Evolutionary conservation across 139 green algal species (phyloP).

Genomic region (Auxenochlorella pyrenoidosa): DNA sequence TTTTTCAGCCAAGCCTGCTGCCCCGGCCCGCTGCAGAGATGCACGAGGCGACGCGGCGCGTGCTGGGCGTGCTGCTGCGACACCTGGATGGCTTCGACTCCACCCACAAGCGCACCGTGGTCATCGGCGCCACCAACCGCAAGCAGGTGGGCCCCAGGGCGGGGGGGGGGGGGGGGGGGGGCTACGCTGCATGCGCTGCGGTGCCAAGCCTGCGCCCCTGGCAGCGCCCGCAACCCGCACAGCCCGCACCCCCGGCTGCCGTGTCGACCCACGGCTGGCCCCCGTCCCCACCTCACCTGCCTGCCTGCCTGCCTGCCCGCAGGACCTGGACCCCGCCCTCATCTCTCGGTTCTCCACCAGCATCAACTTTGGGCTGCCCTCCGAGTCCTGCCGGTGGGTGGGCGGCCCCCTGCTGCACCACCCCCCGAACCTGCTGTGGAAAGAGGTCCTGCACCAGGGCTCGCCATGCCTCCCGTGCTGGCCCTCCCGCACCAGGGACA

Average conservation of each 20-base stretch:
- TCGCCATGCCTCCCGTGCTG: no score
- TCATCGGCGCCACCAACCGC: slow-evolving; percentile 93
- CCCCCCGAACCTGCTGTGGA: no score
- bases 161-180: slow-evolving; percentile 41
- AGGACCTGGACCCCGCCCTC: slow-evolving; percentile 90
- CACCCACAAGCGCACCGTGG: slow-evolving; percentile 59
- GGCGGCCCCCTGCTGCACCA: background rate
- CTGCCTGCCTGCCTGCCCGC: background rate
- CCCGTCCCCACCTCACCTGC: no score
- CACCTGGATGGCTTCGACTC: slow-evolving; percentile 84
- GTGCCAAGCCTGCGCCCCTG: background rate
- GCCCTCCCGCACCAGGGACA: no score
- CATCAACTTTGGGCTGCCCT: slow-evolving; percentile 81
- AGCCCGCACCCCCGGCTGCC: background rate
- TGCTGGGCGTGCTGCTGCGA: slow-evolving; percentile 91
- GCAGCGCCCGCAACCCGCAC: no score
- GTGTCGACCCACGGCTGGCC: background rate
- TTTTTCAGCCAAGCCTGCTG: background rate
- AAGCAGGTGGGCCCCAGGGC: slow-evolving; percentile 63
- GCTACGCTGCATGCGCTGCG: background rate
- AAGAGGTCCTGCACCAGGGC: no score
- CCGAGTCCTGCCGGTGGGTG: slow-evolving; percentile 52
- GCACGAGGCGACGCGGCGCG: slow-evolving; percentile 88
- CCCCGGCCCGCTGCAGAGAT: slow-evolving; percentile 57
- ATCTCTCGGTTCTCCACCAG: slow-evolving; percentile 75